Conservation (phyloP, 1,139 yeast species). For the Zygoascus hellenicus region DNA sequence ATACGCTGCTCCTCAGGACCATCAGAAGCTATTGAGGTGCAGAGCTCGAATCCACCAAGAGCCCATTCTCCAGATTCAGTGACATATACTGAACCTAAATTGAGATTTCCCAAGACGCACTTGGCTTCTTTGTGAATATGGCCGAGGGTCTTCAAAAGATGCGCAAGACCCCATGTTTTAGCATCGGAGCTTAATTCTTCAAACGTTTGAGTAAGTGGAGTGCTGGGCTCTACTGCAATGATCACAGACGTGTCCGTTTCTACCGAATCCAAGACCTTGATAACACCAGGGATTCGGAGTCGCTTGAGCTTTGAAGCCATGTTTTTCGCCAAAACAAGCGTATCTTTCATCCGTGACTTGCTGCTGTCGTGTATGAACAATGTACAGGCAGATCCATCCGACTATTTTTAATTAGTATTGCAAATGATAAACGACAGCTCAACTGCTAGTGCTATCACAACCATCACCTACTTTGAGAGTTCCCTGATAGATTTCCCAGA, state of each 20-base stretch:
- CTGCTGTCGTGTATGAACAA: constrained; percentile 56
- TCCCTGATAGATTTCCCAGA: constrained; percentile 50
- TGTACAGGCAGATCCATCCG: constrained; percentile 41
- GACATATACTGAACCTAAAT: constrained; percentile 54
- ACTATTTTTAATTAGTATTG: constrained; percentile 21
- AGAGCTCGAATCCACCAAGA: constrained; percentile 73
- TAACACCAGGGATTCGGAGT: constrained; percentile 72
- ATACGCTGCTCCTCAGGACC: constrained; percentile 25
- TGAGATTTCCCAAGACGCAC: constrained; percentile 61
- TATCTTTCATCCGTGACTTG: constrained; percentile 37
- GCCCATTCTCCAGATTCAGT: constrained; percentile 77
- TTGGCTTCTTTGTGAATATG: constrained; percentile 60
- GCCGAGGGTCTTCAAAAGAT: constrained; percentile 43
- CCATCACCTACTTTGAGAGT: constrained; percentile 25
- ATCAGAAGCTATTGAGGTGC: constrained; percentile 37
- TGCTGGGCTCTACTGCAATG: constrained; percentile 70
- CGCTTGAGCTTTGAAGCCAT: constrained; percentile 59
- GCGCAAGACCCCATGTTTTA: constrained; percentile 53
- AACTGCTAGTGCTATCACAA: background rate
- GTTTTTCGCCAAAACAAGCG: constrained; percentile 52
- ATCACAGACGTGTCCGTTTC: constrained; percentile 55
- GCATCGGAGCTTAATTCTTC: constrained; percentile 31
- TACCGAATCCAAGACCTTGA: constrained; percentile 61
- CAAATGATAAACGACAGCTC: background rate
- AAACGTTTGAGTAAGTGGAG: constrained; percentile 43